Evolutionary conservation across 495 filamentous ascomycete species (phyloP).

Genomic region (Polyplosphaeria fusca): DNA sequence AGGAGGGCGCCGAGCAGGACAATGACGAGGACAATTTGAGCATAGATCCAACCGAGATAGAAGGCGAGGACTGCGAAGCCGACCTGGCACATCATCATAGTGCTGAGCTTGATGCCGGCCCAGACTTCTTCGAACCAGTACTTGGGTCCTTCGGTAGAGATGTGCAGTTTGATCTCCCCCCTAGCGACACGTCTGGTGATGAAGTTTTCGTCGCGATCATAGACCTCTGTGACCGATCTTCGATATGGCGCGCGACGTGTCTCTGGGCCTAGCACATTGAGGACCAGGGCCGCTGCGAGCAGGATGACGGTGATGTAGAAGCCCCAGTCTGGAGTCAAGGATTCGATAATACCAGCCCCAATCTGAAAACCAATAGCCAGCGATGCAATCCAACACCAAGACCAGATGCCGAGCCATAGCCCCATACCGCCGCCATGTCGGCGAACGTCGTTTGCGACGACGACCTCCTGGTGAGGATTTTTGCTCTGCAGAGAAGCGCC

Average conservation of each 20-base stretch:
- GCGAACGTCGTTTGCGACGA: conserved; percentile 59
- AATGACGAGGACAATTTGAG: conserved; percentile 66
- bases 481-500: conserved; percentile 67
- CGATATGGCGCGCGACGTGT: conserved; percentile 62
- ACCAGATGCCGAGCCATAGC: conserved; percentile 73
- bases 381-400: conserved; percentile 67
- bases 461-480: conserved; percentile 67
- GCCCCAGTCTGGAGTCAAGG: conserved; percentile 62
- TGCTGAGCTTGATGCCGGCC: conserved; percentile 62
- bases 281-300: conserved; percentile 55
- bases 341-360: conserved; percentile 63
- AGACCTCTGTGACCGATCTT: conserved; percentile 61
- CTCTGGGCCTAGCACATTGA: conserved; percentile 66
- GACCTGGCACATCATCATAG: conserved; percentile 65
- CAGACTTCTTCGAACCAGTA: conserved; percentile 74
- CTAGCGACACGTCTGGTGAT: conserved; percentile 59
- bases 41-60: conserved; percentile 75
- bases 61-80: conserved; percentile 68
- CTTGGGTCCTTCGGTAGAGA: conserved; percentile 61
- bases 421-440: conserved; percentile 73
- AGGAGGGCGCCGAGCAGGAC: conserved; percentile 64
- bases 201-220: conserved; percentile 47
- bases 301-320: conserved; percentile 68
- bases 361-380: conserved; percentile 65
- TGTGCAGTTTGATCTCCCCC: conserved; percentile 73